Conservation (phyloP, 2,329 filamentous ascomycete species). For the Trichoderma atrobrunneum region DNA sequence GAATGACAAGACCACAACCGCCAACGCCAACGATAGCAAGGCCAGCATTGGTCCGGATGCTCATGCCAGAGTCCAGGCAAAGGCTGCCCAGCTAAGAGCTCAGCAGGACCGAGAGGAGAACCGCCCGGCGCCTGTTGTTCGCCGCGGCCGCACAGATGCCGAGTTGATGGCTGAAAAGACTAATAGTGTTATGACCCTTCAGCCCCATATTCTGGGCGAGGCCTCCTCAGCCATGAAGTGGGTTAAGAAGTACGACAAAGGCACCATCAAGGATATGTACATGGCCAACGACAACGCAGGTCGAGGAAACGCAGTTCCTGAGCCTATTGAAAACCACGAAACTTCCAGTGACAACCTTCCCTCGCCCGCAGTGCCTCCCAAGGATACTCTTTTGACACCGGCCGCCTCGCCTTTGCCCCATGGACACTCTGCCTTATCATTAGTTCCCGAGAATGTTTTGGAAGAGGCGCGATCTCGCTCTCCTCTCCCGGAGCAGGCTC, state of each 20-base stretch:
- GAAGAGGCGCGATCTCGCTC: constrained; percentile 11
- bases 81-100: constrained; percentile 77
- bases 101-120: constrained; percentile 60
- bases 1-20: constrained; percentile 42
- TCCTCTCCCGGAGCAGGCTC: constrained; percentile 1
- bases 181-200: constrained; percentile 83
- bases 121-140: constrained; percentile 38
- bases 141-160: constrained; percentile 55
- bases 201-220: constrained; percentile 79
- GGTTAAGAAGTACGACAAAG: constrained; percentile 93
- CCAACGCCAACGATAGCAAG: constrained; percentile 60
- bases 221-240: constrained; percentile 95
- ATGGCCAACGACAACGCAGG: constrained; percentile 71
- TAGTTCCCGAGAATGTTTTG: constrained; percentile 7
- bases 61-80: constrained; percentile 88
- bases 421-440: constrained; percentile 28
- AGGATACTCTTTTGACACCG: constrained; percentile 30
- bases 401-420: constrained; percentile 10
- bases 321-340: constrained; percentile 30
- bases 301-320: constrained; percentile 52
- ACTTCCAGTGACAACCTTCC: constrained; percentile 25
- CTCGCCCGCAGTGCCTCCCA: constrained; percentile 43
- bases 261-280: constrained; percentile 81
- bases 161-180: constrained; percentile 68
- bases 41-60: constrained; percentile 85